Conservation (phyloP, 257 asterid species). For the Eucommia ulmoides region DNA sequence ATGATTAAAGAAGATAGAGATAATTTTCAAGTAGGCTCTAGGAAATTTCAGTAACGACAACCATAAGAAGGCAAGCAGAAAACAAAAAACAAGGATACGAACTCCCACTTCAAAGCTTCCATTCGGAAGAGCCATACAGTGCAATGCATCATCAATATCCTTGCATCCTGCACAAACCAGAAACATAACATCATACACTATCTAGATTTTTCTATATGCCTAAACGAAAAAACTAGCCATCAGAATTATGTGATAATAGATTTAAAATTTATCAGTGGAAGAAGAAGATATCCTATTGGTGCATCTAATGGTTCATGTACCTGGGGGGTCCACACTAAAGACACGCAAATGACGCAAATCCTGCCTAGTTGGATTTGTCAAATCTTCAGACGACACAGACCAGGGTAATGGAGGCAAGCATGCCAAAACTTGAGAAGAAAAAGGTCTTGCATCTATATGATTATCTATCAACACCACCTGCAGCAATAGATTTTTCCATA, state of each 20-base stretch:
- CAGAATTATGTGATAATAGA: slow-evolving; percentile 3
- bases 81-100: slow-evolving; percentile 87
- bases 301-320: slow-evolving; percentile 35
- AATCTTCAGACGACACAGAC: slow-evolving; percentile 73
- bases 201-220: slow-evolving; percentile 3
- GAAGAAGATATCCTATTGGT: slow-evolving; percentile 1
- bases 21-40: no score
- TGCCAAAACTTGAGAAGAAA: slow-evolving; percentile 89
- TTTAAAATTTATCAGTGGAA: slow-evolving; percentile 1
- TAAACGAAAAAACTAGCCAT: slow-evolving; percentile 3
- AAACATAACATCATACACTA: slow-evolving; percentile 7
- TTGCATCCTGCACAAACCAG: slow-evolving; percentile 64
- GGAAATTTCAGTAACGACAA: no score
- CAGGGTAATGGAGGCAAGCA: slow-evolving; percentile 98
- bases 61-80: no score
- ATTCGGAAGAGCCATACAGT: slow-evolving; percentile 73
- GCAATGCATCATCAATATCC: slow-evolving; percentile 99
- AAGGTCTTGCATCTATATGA: slow-evolving; percentile 91
- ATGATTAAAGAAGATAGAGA: no score
- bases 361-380: slow-evolving; percentile 66
- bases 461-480: slow-evolving; percentile 94
- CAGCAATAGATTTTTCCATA: no score
- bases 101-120: slow-evolving; percentile 99
- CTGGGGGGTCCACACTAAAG: slow-evolving; percentile 99
- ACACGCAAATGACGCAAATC: slow-evolving; percentile 83